These are phyloP conservation scores for Lactarius indigo DNA, from an alignment of 768 basidiomycete genomes.

Conservation along the genomic window DNA sequence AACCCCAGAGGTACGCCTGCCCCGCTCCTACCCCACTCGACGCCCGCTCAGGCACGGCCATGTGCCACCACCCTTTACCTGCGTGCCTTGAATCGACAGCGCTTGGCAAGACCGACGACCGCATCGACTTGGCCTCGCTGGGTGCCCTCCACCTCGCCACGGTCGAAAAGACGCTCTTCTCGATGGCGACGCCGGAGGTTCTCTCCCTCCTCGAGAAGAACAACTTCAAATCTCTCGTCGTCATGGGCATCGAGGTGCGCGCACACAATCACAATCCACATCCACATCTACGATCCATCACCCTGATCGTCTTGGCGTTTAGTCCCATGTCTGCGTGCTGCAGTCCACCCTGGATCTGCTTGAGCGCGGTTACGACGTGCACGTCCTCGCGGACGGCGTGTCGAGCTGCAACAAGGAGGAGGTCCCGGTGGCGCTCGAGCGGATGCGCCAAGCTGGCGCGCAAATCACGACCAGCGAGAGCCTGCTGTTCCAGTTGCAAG, in stretches of 20 bases:
- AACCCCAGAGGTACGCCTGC: constrained; percentile 70
- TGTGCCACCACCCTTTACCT: constrained; percentile 23
- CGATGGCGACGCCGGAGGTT: constrained; percentile 77
- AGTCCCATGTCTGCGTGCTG: constrained; percentile 89
- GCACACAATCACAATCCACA: neutral
- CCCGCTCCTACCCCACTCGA: neutral
- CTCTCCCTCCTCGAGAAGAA: constrained; percentile 45
- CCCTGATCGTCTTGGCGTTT: neutral
- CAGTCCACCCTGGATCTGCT: constrained; percentile 77
- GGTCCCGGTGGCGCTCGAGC: constrained; percentile 66
- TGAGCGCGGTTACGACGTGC: constrained; percentile 45
- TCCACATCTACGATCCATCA: neutral
- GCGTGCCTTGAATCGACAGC: constrained; percentile 44
- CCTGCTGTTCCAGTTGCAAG: constrained; percentile 70
- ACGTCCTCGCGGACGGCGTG: constrained; percentile 80
- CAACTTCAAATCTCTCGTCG: constrained; percentile 54
- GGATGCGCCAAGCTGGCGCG: constrained; percentile 71
- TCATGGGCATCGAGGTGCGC: constrained; percentile 89
- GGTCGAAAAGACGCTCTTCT: constrained; percentile 78
- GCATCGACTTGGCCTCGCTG: constrained; percentile 34
- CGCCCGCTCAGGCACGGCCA: constrained; percentile 69
- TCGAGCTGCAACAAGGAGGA: constrained; percentile 81
- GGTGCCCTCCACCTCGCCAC: constrained; percentile 57
- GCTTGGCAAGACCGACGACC: constrained; percentile 30
- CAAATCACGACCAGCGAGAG: constrained; percentile 80